phyloP scores from a whole-genome alignment of 2,329 filamentous ascomycete genomes.

The Pyrenochaeta sp. region DNA sequence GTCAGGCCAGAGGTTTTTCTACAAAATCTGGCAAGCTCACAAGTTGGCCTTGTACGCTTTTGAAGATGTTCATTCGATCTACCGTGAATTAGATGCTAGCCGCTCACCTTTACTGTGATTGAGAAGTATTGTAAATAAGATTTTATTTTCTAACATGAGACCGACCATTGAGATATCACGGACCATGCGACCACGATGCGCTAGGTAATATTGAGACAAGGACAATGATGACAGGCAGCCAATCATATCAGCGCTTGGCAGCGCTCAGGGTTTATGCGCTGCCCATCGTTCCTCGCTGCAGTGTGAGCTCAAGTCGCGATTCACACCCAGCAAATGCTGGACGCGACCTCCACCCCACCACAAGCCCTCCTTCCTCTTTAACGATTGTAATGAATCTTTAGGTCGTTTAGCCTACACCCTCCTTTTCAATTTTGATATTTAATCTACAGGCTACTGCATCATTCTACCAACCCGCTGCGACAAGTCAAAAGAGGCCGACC shows the following conservation, averaged over 20 bases:
- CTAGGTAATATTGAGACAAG: neutral
- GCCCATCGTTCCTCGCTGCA: conserved; percentile 16
- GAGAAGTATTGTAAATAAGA: no score
- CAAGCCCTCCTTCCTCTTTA: conserved; percentile 31
- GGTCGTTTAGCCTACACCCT: conserved; percentile 30
- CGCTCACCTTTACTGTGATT: no score
- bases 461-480: conserved; percentile 18
- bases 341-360: conserved; percentile 39
- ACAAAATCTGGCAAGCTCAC: neutral
- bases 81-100: no score
- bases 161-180: no score
- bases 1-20: no score
- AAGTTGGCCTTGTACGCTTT: neutral
- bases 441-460: conserved; percentile 8
- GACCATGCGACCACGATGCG: neutral
- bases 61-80: no score
- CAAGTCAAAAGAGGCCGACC: conserved; percentile 26
- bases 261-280: conserved; percentile 8
- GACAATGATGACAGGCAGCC: neutral
- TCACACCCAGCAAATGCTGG: conserved; percentile 37
- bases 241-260: conserved; percentile 10
- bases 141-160: no score
- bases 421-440: conserved; percentile 30
- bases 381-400: conserved; percentile 42
- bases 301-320: conserved; percentile 37